Evolutionary conservation across 495 filamentous ascomycete species (phyloP).

Genomic region (Aeminium ludgeri): DNA sequence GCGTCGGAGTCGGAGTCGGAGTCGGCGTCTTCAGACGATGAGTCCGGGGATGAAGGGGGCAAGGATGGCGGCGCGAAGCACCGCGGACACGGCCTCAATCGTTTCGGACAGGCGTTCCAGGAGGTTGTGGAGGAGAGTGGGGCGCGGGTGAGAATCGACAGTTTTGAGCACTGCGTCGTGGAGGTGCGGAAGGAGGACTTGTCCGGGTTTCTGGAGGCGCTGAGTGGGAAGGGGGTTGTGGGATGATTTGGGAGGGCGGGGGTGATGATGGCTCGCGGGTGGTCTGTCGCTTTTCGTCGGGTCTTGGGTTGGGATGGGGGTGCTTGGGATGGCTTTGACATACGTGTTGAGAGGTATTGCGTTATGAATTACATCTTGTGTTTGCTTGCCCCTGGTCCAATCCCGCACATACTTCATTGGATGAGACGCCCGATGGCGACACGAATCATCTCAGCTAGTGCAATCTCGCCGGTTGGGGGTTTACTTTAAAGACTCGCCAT

Average conservation of each 20-base stretch:
- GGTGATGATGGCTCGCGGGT: too few relatives aligned
- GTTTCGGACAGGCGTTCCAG: slow-evolving; percentile 89
- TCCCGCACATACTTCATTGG: too few relatives aligned
- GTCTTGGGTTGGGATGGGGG: too few relatives aligned
- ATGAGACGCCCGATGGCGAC: too few relatives aligned
- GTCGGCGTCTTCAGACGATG: slow-evolving; percentile 13
- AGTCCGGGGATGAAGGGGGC: slow-evolving; percentile 44
- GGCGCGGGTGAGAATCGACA: slow-evolving; percentile 79
- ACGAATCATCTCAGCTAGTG: too few relatives aligned
- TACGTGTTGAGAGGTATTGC: too few relatives aligned
- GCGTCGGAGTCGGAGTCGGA: slow-evolving; percentile 31
- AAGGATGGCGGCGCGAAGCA: slow-evolving; percentile 34
- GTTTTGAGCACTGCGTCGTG: slow-evolving; percentile 92
- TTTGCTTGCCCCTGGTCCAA: too few relatives aligned
- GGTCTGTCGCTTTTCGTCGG: too few relatives aligned
- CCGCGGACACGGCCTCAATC: slow-evolving; percentile 57
- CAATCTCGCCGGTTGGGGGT: too few relatives aligned
- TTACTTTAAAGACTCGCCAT: too few relatives aligned
- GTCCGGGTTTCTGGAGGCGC: slow-evolving; percentile 70
- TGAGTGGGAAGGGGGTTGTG: slow-evolving; percentile 84
- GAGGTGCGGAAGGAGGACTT: slow-evolving; percentile 94
- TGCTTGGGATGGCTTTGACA: too few relatives aligned
- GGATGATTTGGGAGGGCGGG: neutral
- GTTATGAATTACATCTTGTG: too few relatives aligned
- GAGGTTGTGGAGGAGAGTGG: slow-evolving; percentile 86